These are phyloP conservation scores for Cystobasidiaceae sp. DNA, from an alignment of 1,284 basidiomycete genomes.

Conservation along the genomic window DNA sequence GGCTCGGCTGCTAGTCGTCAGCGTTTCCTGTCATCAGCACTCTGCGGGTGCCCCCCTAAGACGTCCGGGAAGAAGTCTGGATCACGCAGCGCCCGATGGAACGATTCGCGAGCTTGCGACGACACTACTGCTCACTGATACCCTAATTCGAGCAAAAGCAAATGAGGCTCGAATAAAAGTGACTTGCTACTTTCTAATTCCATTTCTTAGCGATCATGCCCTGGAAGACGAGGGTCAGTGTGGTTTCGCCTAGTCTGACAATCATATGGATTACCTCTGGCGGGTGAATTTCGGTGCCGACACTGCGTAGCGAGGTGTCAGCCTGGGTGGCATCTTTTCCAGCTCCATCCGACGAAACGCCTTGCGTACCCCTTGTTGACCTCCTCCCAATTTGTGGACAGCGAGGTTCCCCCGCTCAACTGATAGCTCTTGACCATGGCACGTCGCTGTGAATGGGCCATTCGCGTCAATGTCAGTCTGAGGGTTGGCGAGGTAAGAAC, in stretches of 20 bases:
- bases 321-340: neutral
- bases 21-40: too few species aligned
- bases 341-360: neutral
- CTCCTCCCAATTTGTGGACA: conserved; percentile 90
- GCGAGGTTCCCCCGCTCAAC: conserved; percentile 60
- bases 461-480: neutral
- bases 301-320: neutral
- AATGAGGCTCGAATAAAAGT: too few species aligned
- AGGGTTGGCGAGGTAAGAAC: neutral
- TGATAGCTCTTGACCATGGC: conserved; percentile 96
- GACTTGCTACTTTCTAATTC: too few species aligned
- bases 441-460: conserved; percentile 53
- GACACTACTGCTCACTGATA: too few species aligned
- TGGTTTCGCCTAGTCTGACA: neutral
- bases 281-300: conserved; percentile 34
- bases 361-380: conserved; percentile 56
- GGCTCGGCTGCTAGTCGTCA: too few species aligned
- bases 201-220: conserved; percentile 41
- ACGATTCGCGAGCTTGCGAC: too few species aligned
- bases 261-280: conserved; percentile 35
- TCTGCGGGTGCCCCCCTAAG: too few species aligned
- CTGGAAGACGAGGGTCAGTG: neutral
- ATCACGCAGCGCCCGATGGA: too few species aligned
- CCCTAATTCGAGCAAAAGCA: too few species aligned
- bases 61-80: too few species aligned